These are phyloP conservation scores for Yarrowia divulgata DNA, from an alignment of 805 yeast genomes.

Conservation along the genomic window DNA sequence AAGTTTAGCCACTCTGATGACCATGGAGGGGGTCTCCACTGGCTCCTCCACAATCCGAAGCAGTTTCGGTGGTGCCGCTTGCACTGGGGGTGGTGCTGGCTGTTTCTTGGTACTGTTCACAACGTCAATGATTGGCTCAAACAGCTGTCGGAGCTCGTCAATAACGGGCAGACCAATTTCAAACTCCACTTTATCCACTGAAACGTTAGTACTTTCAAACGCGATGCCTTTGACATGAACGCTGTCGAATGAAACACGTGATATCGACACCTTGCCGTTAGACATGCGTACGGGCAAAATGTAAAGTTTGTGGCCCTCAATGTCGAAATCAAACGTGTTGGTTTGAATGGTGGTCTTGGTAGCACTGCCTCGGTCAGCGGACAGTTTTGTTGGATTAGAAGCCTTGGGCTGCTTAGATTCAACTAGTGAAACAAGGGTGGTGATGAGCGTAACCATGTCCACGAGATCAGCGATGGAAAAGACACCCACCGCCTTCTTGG, in stretches of 20 bases:
- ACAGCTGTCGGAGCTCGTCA: background rate
- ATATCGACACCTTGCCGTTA: constrained; percentile 3
- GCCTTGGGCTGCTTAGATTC: constrained; percentile 6
- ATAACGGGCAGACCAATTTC: background rate
- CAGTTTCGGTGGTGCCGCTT: background rate
- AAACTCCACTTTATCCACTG: constrained; percentile 12
- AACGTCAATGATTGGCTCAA: constrained; percentile 7
- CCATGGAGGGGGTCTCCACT: background rate
- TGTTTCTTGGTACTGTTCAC: background rate
- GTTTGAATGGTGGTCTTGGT: constrained; percentile 2
- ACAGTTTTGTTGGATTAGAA: background rate
- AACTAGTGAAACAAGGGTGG: background rate
- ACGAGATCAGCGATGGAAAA: background rate
- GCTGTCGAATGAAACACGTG: constrained; percentile 8
- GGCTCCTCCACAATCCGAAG: constrained; percentile 22
- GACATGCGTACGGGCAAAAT: constrained; percentile 1
- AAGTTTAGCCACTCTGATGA: background rate
- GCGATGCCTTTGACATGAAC: constrained; percentile 8
- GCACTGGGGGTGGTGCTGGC: background rate
- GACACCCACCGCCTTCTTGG: constrained; percentile 4
- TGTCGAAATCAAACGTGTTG: background rate
- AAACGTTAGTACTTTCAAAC: background rate
- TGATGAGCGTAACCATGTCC: background rate
- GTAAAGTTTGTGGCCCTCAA: constrained; percentile 3
- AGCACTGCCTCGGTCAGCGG: background rate